Evolutionary conservation across 208 protist species (phyloP), one percentile per base, ranked within the genome.

Genomic region (Leishmania braziliensis): DNA sequence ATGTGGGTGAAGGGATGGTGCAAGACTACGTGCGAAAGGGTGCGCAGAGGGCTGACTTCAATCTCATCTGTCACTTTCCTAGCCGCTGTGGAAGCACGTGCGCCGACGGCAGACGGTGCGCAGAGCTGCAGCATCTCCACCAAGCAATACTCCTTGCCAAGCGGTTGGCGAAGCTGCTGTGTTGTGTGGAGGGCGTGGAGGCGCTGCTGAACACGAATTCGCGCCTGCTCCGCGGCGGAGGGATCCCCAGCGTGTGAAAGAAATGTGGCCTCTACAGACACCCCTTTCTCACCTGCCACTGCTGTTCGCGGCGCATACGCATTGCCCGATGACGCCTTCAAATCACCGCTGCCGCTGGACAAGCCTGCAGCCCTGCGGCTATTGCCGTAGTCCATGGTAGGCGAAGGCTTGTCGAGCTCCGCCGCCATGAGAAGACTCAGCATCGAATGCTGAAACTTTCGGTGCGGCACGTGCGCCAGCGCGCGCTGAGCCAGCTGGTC

Each of bases 111-210:
- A 16, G 71, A 18, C 8, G 56, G 63, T 18, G 70, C 39, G 39
- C 77, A 73, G 39, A 85, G 29, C 39, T 81, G 62, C 29, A 88
- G 86, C 91, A 93, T 88, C 80, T 90, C 85, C 43, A 88, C 85
- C 53, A 96, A 84, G 73, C 91, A 78, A 74, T 88, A 95, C 51
- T 92, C 73, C n/a, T 88, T 87, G 3, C 93, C 93, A 14, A 96
- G 81, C 0, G 81, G 86, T 36, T 84, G 74, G 36, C 75, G 76
- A 26, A 93, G 82, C 70, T 89, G 86, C 5, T 70, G 70, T 5
- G 87, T 91, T 58, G 84, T 76, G 75, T 84, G 87, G 54, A 96
- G 89, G 29, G 93, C 70, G 60, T 89, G 84, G 39, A 92, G 85
- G 29, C 83, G 85, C 73, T 92, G 90, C 33, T 84, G 85, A n/a